These are phyloP conservation scores for Xylaria multiplex DNA, from an alignment of 2,329 filamentous ascomycete species.

Conservation along the genomic window DNA sequence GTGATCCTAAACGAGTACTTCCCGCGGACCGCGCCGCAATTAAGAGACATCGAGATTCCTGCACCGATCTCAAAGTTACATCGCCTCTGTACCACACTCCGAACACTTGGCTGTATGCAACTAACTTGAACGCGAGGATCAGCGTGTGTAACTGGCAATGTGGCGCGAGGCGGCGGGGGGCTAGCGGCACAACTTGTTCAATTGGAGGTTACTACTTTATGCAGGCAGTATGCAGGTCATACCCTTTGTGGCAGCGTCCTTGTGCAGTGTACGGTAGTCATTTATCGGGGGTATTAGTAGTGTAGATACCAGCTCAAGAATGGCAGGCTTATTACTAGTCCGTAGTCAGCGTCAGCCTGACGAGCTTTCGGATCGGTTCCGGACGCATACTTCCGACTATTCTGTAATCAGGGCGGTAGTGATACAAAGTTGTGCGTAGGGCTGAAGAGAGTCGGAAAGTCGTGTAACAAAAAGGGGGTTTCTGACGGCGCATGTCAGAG, in stretches of 20 bases:
- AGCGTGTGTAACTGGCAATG: conserved; percentile 19
- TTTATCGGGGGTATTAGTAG: conserved; percentile 2
- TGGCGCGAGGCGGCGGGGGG: conserved; percentile 14
- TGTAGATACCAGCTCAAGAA: conserved; percentile 12
- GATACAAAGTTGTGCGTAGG: conserved; percentile 36
- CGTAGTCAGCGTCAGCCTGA: conserved; percentile 24
- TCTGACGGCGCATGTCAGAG: conserved; percentile 35
- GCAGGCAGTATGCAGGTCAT: conserved; percentile 31
- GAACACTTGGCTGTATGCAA: neutral
- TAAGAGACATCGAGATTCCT: neutral
- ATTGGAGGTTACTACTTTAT: conserved; percentile 18
- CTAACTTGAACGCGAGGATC: conserved; percentile 11
- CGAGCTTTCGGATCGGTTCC: conserved; percentile 25
- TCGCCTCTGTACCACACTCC: conserved; percentile 12
- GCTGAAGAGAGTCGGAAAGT: conserved; percentile 35
- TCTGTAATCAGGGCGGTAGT: conserved; percentile 23
- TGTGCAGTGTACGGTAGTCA: conserved; percentile 6
- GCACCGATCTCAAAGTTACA: conserved; percentile 1
- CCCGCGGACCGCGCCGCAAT: neutral
- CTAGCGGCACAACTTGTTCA: conserved; percentile 7
- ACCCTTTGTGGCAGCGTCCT: conserved; percentile 4
- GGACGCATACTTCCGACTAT: conserved; percentile 19
- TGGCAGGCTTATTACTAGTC: conserved; percentile 10
- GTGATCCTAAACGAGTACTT: neutral
- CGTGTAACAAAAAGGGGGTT: conserved; percentile 33